Base-by-base conservation (phyloP, 1,284 basidiomycete species). In the Sporisorium graminicola region DNA sequence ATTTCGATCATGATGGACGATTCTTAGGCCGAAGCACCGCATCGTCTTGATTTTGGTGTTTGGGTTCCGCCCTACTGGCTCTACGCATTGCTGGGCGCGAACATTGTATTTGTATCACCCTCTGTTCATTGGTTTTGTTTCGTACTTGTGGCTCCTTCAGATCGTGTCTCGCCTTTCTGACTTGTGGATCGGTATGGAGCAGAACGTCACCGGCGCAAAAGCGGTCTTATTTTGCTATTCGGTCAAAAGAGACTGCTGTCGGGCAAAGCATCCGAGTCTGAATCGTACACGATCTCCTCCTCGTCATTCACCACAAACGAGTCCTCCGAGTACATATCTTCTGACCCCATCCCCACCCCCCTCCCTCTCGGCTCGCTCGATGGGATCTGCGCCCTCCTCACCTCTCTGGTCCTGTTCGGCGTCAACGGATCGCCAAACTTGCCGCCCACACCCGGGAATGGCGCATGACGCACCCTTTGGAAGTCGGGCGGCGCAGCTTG, bases 1-100 rank as follows among this genome's bases (percentile, higher is more conserved):
- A 91, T 94, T 78, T 92, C 93, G 51, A 98, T 98, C 86, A 96
- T 98, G 95, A 93, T 94, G 56, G 95, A 98, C 87, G 95, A 97
- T 60, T 70, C 82, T 24, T 86, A 70, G 67, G 18, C 12, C 29
- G 29, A 20, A 5, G 31, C 5, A 5, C 31, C 31, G 31, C 12
- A 12, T 12, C 12, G 5, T 33, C 6, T 52, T 40, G 31, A 16
- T 6, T 20, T 3, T 40, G 13, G 33, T 33, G 13, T 10, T 29
- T n/a, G n/a, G 10, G 13, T 37, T 22, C 37, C 46, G 18, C 37
- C 9, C 37, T 29, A n/a, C n/a, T n/a, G n/a, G n/a, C n/a, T n/a
- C 46, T 24, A 13, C 20, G 47, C 24, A 16, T 22, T 33, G 10
- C n/a, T 12, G 9, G 22, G 40, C 46, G 13, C 46, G 13, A 20